These are phyloP conservation scores for Arthroderma sp. DNA, from an alignment of 2,329 filamentous ascomycete genomes.

Conservation along the genomic window DNA sequence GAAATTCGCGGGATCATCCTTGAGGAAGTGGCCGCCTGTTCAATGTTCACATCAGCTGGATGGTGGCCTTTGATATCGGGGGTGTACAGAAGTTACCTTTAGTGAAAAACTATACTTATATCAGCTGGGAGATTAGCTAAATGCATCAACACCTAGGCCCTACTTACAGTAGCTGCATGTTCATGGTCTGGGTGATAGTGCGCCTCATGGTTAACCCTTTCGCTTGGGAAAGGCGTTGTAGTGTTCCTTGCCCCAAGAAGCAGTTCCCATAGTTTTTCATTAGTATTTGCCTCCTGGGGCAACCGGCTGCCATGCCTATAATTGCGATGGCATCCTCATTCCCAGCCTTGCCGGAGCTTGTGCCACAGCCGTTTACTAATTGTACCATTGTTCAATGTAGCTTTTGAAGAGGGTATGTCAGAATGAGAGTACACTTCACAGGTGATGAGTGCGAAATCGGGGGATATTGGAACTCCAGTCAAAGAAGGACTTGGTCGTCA, in stretches of 20 bases:
- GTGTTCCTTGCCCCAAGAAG: constrained; percentile 19
- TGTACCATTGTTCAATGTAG: background rate
- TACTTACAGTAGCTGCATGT: constrained; percentile 20
- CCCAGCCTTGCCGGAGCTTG: background rate
- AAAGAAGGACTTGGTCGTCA: constrained; percentile 98
- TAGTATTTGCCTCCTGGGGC: constrained; percentile 20
- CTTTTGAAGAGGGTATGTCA: no score
- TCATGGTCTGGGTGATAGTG: constrained; percentile 28
- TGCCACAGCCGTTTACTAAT: background rate
- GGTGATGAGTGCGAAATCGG: no score
- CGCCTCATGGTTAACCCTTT: constrained; percentile 23
- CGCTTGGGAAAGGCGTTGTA: constrained; percentile 22
- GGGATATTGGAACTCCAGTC: constrained; percentile 70
- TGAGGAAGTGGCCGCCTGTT: constrained; percentile 10
- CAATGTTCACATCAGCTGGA: background rate
- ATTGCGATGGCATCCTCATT: constrained; percentile 18
- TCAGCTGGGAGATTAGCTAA: background rate
- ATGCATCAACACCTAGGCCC: background rate
- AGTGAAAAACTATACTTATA: background rate
- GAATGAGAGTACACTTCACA: no score
- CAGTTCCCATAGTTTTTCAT: constrained; percentile 23
- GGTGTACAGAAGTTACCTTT: background rate
- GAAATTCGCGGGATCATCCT: constrained; percentile 9
- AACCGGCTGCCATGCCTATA: constrained; percentile 23
- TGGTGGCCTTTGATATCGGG: background rate